A percentile compares a stretch with the other conserved stretches of the same genome.
Conservation (phyloP, 495 filamentous ascomycete genomes). For the Saxophila tyrrhenica region DNA sequence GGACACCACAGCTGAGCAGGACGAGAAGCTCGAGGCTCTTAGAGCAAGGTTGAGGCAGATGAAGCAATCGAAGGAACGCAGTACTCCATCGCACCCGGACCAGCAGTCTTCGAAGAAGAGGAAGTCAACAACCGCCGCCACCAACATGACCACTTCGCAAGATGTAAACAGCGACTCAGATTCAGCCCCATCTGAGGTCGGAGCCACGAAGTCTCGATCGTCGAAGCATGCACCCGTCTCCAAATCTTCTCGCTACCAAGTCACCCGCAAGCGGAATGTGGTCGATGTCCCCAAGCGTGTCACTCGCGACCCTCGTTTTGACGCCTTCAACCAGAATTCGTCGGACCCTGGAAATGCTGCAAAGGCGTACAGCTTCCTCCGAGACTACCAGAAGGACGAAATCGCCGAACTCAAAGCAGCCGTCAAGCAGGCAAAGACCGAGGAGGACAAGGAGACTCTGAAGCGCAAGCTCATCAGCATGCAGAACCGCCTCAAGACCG, state of each 20-base stretch:
- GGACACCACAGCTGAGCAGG: constrained; percentile 23
- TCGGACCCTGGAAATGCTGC: constrained; percentile 74
- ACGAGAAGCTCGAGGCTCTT: constrained; percentile 26
- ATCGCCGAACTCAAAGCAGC: constrained; percentile 57
- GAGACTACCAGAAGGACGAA: constrained; percentile 71
- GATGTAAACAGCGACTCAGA: constrained; percentile 33
- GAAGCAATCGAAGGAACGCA: constrained; percentile 15
- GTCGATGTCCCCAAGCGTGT: constrained; percentile 43
- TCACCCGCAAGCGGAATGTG: constrained; percentile 66
- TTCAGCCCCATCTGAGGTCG: constrained; percentile 20
- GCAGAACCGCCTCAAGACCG: constrained; percentile 56
- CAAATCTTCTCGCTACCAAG: constrained; percentile 66
- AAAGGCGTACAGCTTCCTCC: constrained; percentile 72
- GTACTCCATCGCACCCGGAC: background rate
- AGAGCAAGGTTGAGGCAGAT: constrained; percentile 24
- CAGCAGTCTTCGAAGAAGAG: constrained; percentile 1
- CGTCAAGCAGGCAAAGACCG: constrained; percentile 55
- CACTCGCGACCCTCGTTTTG: constrained; percentile 80
- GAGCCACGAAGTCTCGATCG: constrained; percentile 34
- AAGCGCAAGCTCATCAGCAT: constrained; percentile 40
- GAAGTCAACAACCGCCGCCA: constrained; percentile 1
- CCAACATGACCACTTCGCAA: constrained; percentile 4
- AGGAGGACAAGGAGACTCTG: constrained; percentile 49
- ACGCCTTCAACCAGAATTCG: constrained; percentile 51
- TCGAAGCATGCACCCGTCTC: constrained; percentile 83